A percentile compares a stretch with the other conserved stretches of the same genome.
phyloP scores from a whole-genome alignment of 116 monocot genomes.

The Dioscorea cayenensis region DNA sequence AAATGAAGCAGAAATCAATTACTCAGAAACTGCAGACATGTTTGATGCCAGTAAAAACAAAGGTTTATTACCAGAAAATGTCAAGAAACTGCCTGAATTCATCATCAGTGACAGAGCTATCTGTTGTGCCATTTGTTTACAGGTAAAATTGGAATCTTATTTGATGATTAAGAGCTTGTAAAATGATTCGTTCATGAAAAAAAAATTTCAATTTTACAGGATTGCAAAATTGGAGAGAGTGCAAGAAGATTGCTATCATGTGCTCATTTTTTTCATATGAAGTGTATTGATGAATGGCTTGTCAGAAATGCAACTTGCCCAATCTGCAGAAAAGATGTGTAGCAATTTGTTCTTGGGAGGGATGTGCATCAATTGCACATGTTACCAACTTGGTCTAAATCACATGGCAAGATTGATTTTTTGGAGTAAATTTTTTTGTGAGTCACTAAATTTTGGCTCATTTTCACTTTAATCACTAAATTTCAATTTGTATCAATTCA shows the following conservation, averaged over 20 bases:
- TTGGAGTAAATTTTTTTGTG: too few relatives aligned
- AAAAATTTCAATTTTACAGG: conserved; percentile 11
- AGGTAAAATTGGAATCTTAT: conserved; percentile 24
- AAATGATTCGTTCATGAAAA: background rate
- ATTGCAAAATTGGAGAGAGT: conserved; percentile 27
- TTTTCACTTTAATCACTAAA: too few relatives aligned
- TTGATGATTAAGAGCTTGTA: background rate
- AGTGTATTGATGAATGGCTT: conserved; percentile 56
- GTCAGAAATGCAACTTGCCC: conserved; percentile 41
- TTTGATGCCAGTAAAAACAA: conserved; percentile 16
- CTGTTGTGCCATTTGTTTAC: conserved; percentile 50
- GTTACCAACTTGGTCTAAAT: too few relatives aligned
- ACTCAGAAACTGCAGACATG: conserved; percentile 23
- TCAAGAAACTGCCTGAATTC: conserved; percentile 36
- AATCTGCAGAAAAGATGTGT: conserved; percentile 39
- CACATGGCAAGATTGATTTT: too few relatives aligned
- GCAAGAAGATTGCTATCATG: conserved; percentile 44
- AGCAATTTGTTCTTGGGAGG: background rate
- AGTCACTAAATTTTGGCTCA: too few relatives aligned
- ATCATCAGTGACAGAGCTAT: background rate
- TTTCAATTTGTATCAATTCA: too few relatives aligned
- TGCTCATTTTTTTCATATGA: conserved; percentile 31
- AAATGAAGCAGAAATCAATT: conserved; percentile 14
- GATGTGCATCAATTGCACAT: too few relatives aligned
- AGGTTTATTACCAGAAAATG: conserved; percentile 23